A percentile compares a stretch with the other conserved stretches of the same genome.
Conservation (phyloP, 2,329 filamentous ascomycete species). For the Colletotrichum sp. region DNA sequence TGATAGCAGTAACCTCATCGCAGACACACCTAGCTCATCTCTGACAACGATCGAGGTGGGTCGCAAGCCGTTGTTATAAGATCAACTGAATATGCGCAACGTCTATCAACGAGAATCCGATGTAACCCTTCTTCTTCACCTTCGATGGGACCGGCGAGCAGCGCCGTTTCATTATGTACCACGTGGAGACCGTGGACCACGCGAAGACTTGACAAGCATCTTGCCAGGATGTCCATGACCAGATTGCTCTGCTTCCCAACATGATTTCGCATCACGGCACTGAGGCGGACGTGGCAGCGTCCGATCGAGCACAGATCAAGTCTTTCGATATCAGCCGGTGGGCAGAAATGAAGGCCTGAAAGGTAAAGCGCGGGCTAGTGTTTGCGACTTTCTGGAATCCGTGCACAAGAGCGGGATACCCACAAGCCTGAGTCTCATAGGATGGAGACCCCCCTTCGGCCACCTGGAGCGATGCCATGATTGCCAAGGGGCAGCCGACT, state of each 20-base stretch:
- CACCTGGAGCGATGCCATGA: background rate
- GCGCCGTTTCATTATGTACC: constrained; percentile 2
- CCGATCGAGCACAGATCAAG: background rate
- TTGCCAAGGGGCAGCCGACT: background rate
- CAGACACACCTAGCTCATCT: background rate
- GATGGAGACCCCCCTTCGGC: background rate
- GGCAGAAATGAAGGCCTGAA: background rate
- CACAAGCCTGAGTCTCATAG: background rate
- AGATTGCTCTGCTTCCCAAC: background rate
- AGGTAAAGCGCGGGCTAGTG: background rate
- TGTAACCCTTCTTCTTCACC: background rate
- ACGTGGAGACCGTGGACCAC: background rate
- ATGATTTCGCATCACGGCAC: background rate
- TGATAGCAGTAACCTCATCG: background rate
- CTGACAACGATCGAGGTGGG: background rate
- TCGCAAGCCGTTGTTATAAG: background rate
- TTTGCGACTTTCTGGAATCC: background rate
- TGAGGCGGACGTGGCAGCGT: background rate
- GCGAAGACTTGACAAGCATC: background rate
- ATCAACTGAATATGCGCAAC: background rate
- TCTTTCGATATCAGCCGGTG: background rate
- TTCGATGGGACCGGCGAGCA: background rate
- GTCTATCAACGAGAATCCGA: background rate
- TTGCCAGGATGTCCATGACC: background rate
- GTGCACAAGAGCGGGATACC: background rate